Evolutionary conservation across 352 stramenopile species (phyloP), one percentile per base, ranked within the genome.

Genomic region (Pythium rishiriense): DNA sequence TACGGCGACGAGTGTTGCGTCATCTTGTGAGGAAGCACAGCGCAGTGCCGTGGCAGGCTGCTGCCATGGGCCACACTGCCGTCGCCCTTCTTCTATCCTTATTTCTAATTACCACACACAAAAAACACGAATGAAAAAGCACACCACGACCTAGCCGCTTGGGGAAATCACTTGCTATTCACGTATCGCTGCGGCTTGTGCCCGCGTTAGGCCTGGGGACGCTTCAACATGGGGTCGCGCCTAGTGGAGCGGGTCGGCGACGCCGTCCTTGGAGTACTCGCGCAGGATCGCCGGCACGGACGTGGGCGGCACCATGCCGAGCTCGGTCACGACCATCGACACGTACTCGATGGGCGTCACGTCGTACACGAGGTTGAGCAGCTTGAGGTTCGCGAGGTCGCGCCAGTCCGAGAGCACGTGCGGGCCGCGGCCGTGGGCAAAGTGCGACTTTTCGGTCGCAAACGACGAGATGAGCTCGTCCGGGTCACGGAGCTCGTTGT

Each of bases 401-500:
- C 82, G 77, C 87, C 84, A 96, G 69, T 90, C 81, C 35, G 83
- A 91, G 8, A 94, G 71, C 53, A 91, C 74, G 79, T 98, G 81
- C 33, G 57, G 58, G 4, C 63, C 73, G 31, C 62, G 52, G 59
- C 61, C 50, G 19, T 69, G 66, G 4, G 63, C 69, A 25, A 72
- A 64, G 31, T 74, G 76, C 4, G 75, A 64, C 57, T 88, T 89
- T 64, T 84, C 75, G 17, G 72, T 87, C 45, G 72, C 78, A 46
- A 76, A 82, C 46, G 72, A 84, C 63, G 79, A 83, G 43, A 93
- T 72, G 8, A 96, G 72, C 50, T 96, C 90, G 62, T 97, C 88
- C 12, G 96, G 90, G 81, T 99, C 85, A n/a, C 95, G 94, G 33
- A 99, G 74, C 72, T 99, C 97, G 75, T 99, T 99, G 72, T 97